Evolutionary conservation across 495 filamentous ascomycete species (phyloP), one percentile per base, ranked within the genome.

Genomic region (Aspergillus sclerotiicarbonarius): DNA sequence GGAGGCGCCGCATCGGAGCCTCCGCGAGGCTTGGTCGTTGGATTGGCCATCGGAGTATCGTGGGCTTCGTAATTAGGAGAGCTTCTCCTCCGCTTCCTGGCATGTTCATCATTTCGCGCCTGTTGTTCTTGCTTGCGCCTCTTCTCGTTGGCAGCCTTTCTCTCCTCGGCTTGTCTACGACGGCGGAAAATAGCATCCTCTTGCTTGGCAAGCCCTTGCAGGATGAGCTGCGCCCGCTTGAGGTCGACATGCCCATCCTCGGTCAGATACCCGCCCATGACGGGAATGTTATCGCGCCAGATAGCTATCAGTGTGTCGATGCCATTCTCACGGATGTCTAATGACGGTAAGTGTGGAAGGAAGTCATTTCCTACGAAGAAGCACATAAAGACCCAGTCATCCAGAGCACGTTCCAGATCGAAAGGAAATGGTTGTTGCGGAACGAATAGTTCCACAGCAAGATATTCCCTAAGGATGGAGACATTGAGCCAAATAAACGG

Each of bases 321-420:
- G 29, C 93, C 95, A 69, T 96, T 88, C 65, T 99, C 94, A 61
- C 93, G 84, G 69, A 99, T 98, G 71, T 98, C 94, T 56, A 99
- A 80, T 68, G 92, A 95, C 20, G 94, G 94, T 56, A 99, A 76
- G 79, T 99, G 94, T 46, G 94, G 94, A 62, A 99, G 78, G 76
- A 99, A 99, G 78, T 99, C 95, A 70, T 99, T 99, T 62, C 94
- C 94, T 57, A 99, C 94, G 70, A 99, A 99, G 75, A 96, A 99
- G 78, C 94, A 99, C 93, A 99, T 96, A 73, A 99, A 99, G 15
- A 99, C 91, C 94, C 95, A 98, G 72, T 99, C 94, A 76, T 99
- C 94, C 54, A 99, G 79, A n/a, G 95, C 94, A 62, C 94, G 83
- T 69, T 99, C 94, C 30, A 97, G 78, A 70, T 99, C 91, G 66